Percentiles rank a stretch among this genome's conserved stretches.
These are phyloP conservation scores for Microdochium trichocladiopsis DNA, from an alignment of 2,329 filamentous ascomycete species.

Conservation along the genomic window DNA sequence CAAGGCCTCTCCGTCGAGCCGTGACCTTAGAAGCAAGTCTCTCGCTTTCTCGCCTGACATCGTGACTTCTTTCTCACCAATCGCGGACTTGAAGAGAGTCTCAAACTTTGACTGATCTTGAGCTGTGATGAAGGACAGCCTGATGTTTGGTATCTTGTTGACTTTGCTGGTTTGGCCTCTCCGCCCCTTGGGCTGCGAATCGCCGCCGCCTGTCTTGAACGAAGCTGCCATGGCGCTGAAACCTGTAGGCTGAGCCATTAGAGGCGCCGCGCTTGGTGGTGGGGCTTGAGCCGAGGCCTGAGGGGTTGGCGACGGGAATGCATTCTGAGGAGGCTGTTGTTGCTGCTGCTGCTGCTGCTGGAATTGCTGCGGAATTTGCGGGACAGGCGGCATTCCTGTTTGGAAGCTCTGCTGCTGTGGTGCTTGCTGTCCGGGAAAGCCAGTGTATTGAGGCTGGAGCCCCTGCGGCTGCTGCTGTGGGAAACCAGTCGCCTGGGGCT, in stretches of 20 bases:
- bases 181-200: constrained; percentile 33
- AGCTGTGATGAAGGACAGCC: constrained; percentile 91
- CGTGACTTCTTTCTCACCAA: constrained; percentile 74
- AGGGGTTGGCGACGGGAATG: constrained; percentile 38
- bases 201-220: constrained; percentile 45
- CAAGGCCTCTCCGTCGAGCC: constrained; percentile 77
- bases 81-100: constrained; percentile 92
- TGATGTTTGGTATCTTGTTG: constrained; percentile 85
- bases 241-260: constrained; percentile 60
- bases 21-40: constrained; percentile 82
- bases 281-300: constrained; percentile 39
- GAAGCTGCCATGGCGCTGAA: constrained; percentile 62
- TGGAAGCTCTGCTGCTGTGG: constrained; percentile 55
- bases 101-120: constrained; percentile 96
- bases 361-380: constrained; percentile 51
- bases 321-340: constrained; percentile 34
- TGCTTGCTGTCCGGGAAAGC: constrained; percentile 27
- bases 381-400: constrained; percentile 52
- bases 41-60: constrained; percentile 90
- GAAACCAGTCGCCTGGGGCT: constrained; percentile 17
- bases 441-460: constrained; percentile 40
- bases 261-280: constrained; percentile 36
- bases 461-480: constrained; percentile 25
- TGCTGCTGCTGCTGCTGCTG: constrained; percentile 45
- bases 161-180: constrained; percentile 40